These are phyloP conservation scores for Collybia mongolica DNA, from an alignment of 768 basidiomycete species.

Conservation along the genomic window DNA sequence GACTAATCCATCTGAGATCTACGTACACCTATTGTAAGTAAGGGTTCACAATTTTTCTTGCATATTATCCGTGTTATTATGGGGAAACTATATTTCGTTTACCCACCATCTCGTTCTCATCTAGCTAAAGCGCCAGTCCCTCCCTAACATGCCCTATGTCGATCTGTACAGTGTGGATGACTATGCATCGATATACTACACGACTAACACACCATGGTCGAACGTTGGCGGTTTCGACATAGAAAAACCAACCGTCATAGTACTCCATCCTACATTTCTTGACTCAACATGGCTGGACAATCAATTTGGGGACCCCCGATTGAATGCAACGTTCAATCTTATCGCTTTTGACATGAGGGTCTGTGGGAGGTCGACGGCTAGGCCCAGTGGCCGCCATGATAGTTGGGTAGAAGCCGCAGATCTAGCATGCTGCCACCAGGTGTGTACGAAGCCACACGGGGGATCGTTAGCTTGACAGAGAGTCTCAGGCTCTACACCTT, in stretches of 20 bases:
- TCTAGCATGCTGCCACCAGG: constrained; percentile 64
- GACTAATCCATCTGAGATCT: constrained; percentile 2
- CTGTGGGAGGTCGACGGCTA: constrained; percentile 54
- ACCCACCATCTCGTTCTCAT: constrained; percentile 1
- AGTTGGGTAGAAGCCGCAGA: constrained; percentile 81
- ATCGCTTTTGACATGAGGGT: constrained; percentile 75
- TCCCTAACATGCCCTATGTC: constrained; percentile 59
- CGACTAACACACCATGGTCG: constrained; percentile 55
- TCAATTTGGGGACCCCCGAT: constrained; percentile 66
- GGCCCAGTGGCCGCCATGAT: constrained; percentile 59
- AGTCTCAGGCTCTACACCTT: constrained; percentile 52
- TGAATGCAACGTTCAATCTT: constrained; percentile 59
- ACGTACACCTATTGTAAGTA: neutral
- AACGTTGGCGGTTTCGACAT: constrained; percentile 70
- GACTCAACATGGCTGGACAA: constrained; percentile 67
- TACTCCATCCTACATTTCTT: constrained; percentile 68
- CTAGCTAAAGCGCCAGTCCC: neutral
- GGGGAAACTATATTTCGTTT: constrained; percentile 4
- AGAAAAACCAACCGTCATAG: constrained; percentile 61
- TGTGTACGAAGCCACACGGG: constrained; percentile 15
- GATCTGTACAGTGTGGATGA: constrained; percentile 62
- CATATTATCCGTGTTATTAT: neutral
- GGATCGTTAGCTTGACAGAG: neutral
- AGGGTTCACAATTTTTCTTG: neutral
- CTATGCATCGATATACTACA: constrained; percentile 72